phyloP scores from a whole-genome alignment of 1,139 yeast genomes.

The Saccharomycopsis hybrid region DNA sequence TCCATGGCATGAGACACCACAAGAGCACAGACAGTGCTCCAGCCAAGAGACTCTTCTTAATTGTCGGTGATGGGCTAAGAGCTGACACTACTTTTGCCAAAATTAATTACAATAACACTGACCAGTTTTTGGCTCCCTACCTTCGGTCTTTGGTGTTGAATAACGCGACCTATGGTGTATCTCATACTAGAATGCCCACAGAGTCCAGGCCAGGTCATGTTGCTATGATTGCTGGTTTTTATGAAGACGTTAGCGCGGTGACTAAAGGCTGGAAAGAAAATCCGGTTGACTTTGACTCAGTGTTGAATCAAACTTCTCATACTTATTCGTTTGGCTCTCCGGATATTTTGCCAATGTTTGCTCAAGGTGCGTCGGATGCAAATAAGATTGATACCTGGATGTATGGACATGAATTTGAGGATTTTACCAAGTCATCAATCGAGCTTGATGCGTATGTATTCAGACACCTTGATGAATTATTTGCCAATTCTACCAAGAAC shows the following conservation, averaged over 20 bases:
- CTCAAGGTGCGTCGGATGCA: conserved; percentile 72
- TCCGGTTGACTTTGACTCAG: conserved; percentile 96
- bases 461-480: conserved; percentile 64
- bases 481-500: conserved; percentile 58
- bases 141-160: conserved; percentile 62
- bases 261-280: conserved; percentile 99
- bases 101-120: conserved; percentile 38
- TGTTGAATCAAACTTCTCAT: conserved; percentile 85
- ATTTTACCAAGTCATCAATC: conserved; percentile 80
- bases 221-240: conserved; percentile 97
- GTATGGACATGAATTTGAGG: conserved; percentile 96
- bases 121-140: conserved; percentile 78
- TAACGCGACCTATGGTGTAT: conserved; percentile 87
- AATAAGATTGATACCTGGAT: conserved; percentile 79
- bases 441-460: conserved; percentile 89
- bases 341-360: conserved; percentile 95
- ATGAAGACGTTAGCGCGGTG: conserved; percentile 97
- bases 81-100: conserved; percentile 91
- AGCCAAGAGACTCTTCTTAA: conserved; percentile 81
- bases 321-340: conserved; percentile 96
- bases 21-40: conserved; percentile 56
- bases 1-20: conserved; percentile 93
- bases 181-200: conserved; percentile 99
- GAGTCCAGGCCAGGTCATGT: conserved; percentile 99
- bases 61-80: conserved; percentile 93